A percentile compares a stretch with the other conserved stretches of the same genome.
phyloP scores from a whole-genome alignment of 1,284 basidiomycete species.

The Cutaneotrichosporon dermatis region DNA sequence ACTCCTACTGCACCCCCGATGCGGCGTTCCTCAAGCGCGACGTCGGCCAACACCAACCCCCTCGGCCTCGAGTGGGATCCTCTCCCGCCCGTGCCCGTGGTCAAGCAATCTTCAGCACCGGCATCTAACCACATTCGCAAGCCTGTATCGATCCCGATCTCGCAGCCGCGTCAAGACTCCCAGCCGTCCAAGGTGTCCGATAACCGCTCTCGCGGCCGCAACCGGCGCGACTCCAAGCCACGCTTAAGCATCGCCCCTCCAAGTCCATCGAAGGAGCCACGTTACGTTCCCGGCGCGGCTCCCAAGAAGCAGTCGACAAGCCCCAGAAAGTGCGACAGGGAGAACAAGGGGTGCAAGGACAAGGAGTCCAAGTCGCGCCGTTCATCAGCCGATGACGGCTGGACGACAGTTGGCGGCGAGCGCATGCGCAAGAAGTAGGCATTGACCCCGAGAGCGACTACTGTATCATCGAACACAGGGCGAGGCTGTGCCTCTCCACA shows the following conservation, averaged over 20 bases:
- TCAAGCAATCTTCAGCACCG: not conserved
- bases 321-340: constrained; percentile 1
- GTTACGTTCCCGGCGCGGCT: constrained; percentile 10
- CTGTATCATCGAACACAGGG: not conserved
- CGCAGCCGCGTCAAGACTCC: not conserved
- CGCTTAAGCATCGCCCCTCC: not conserved
- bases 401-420: constrained; percentile 10
- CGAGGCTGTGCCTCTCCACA: too few species aligned
- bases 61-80: constrained; percentile 20
- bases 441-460: too few species aligned
- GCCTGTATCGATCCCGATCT: not conserved
- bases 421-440: constrained; percentile 7
- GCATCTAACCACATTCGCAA: not conserved
- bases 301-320: constrained; percentile 3
- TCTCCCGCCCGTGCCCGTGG: not conserved
- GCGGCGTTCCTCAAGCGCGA: constrained; percentile 10
- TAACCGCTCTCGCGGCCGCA: not conserved
- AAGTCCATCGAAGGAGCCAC: not conserved
- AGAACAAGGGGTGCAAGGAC: not conserved
- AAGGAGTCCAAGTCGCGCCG: not conserved
- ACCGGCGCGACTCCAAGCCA: not conserved
- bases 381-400: not conserved
- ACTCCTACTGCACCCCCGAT: not conserved
- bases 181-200: not conserved
- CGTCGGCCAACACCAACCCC: constrained; percentile 3